These are phyloP conservation scores for Claviceps sorghi DNA, from an alignment of 2,329 filamentous ascomycete genomes.

Conservation along the genomic window DNA sequence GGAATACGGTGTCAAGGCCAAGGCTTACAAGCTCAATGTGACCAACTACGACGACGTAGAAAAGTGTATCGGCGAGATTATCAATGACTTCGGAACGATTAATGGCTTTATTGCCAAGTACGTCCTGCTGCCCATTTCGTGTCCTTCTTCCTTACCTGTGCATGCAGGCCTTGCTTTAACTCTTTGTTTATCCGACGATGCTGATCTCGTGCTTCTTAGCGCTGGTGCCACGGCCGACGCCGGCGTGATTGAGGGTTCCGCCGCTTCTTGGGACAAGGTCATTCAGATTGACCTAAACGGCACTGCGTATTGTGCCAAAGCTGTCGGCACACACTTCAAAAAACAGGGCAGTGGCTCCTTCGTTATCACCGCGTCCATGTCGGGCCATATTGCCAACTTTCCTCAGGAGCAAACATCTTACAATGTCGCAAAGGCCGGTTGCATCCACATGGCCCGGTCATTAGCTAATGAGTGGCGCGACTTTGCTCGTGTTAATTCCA, in stretches of 20 bases:
- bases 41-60: conserved; percentile 36
- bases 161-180: too few species aligned
- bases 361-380: conserved; percentile 57
- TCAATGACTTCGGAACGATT: conserved; percentile 58
- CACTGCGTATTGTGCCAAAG: conserved; percentile 52
- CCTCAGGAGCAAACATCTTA: conserved; percentile 55
- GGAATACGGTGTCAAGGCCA: conserved; percentile 53
- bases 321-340: conserved; percentile 49
- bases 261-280: conserved; percentile 52
- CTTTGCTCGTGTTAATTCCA: conserved; percentile 50
- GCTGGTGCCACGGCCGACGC: conserved; percentile 55
- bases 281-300: conserved; percentile 51
- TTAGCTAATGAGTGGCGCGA: conserved; percentile 53
- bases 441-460: conserved; percentile 30
- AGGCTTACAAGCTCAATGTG: conserved; percentile 46
- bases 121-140: conserved; percentile 18
- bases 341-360: conserved; percentile 49
- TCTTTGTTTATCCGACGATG: neutral
- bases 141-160: neutral
- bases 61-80: conserved; percentile 44
- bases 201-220: conserved; percentile 11
- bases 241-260: conserved; percentile 52
- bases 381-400: conserved; percentile 54
- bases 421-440: conserved; percentile 48
- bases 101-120: conserved; percentile 65